These are phyloP conservation scores for Alternaria angustiovoidea DNA, from an alignment of 2,329 filamentous ascomycete species.

Conservation along the genomic window DNA sequence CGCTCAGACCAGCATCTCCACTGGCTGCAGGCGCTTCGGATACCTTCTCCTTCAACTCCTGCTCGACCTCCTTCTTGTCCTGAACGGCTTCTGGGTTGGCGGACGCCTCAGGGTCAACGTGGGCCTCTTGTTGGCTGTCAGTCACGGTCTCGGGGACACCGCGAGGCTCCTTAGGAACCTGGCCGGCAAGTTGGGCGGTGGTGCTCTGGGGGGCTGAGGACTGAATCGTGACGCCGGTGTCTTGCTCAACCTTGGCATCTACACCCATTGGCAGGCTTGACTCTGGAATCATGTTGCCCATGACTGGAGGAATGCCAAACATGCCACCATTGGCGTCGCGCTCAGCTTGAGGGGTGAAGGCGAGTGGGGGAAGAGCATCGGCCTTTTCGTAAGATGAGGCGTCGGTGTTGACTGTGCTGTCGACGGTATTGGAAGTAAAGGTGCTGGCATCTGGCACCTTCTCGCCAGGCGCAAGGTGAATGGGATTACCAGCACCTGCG, in stretches of 20 bases:
- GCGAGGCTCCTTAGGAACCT: slow-evolving; percentile 56
- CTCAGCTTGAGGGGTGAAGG: slow-evolving; percentile 54
- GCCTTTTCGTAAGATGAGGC: slow-evolving; percentile 86
- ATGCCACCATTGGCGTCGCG: slow-evolving; percentile 54
- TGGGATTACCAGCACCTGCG: slow-evolving; percentile 74
- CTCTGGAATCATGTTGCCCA: slow-evolving; percentile 77
- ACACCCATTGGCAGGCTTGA: slow-evolving; percentile 77
- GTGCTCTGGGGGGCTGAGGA: slow-evolving; percentile 56
- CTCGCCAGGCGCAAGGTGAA: slow-evolving; percentile 81
- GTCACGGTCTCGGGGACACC: slow-evolving; percentile 68
- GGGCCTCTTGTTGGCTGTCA: slow-evolving; percentile 74
- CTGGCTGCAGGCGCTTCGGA: slow-evolving; percentile 53
- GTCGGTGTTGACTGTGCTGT: slow-evolving; percentile 66
- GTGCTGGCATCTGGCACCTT: slow-evolving; percentile 74
- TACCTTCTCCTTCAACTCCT: slow-evolving; percentile 74
- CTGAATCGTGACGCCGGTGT: slow-evolving; percentile 53
- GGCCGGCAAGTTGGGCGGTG: slow-evolving; percentile 56
- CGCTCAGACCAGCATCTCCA: slow-evolving; percentile 38
- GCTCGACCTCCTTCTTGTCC: slow-evolving; percentile 76
- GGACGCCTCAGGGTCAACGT: slow-evolving; percentile 72
- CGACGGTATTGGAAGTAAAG: slow-evolving; percentile 74
- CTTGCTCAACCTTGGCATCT: slow-evolving; percentile 50
- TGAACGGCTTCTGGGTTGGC: slow-evolving; percentile 70
- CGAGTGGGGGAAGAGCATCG: slow-evolving; percentile 63
- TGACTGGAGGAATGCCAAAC: slow-evolving; percentile 58